These are phyloP conservation scores for Alternaria ethzedia DNA, from an alignment of 2,329 filamentous ascomycete species.

Conservation along the genomic window DNA sequence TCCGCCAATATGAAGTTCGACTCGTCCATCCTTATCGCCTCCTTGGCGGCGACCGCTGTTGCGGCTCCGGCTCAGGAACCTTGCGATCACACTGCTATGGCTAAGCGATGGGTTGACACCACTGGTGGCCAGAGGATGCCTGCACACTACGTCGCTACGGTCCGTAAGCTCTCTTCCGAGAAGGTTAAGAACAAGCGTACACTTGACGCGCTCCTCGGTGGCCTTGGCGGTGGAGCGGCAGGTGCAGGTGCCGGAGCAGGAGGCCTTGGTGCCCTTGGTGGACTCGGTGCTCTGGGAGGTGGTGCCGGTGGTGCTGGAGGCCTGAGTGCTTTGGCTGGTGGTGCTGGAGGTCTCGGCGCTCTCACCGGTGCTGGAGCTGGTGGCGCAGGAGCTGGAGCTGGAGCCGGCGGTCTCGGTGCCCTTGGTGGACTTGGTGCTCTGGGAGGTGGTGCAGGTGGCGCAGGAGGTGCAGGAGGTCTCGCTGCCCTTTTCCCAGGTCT, in stretches of 20 bases:
- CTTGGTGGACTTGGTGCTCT: neutral
- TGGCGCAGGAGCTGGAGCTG: neutral
- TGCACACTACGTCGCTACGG: conserved; percentile 29
- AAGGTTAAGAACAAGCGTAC: conserved; percentile 34
- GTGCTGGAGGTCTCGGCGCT: neutral
- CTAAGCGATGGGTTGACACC: conserved; percentile 35
- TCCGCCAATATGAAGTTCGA: conserved; percentile 38
- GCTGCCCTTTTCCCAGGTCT: neutral
- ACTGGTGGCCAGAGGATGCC: conserved; percentile 27
- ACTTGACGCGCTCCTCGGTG: conserved; percentile 33
- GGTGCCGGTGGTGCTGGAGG: neutral
- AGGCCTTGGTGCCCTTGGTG: conserved; percentile 9
- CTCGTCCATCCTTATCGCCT: conserved; percentile 31
- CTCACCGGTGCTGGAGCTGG: neutral
- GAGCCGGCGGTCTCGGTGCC: neutral
- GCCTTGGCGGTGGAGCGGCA: conserved; percentile 8
- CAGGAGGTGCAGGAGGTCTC: neutral
- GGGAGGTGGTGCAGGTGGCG: neutral
- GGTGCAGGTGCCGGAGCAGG: conserved; percentile 15
- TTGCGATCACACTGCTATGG: conserved; percentile 13
- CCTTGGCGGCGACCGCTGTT: conserved; percentile 32
- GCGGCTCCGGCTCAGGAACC: conserved; percentile 31
- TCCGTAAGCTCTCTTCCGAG: conserved; percentile 29
- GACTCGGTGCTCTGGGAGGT: neutral
- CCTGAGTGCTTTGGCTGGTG: neutral